Conservation (phyloP, 148 eudicot genomes). For the Hydrangea macrophylla region DNA sequence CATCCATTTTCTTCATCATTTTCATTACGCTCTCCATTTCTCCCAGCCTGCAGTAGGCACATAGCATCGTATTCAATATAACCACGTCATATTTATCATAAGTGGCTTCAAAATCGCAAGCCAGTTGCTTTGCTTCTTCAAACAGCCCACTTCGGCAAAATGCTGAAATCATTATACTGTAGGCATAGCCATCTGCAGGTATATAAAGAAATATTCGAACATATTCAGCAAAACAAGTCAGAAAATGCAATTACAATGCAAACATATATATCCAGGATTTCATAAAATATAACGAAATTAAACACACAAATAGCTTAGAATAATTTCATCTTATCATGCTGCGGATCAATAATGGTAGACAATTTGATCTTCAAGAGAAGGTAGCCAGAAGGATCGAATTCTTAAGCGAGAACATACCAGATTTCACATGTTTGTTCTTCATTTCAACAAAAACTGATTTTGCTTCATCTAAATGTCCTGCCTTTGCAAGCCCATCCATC, state of each 20-base stretch:
- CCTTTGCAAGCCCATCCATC: conserved; percentile 85
- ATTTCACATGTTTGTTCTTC: conserved; percentile 54
- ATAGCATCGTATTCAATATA: conserved; percentile 71
- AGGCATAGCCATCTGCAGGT: conserved; percentile 73
- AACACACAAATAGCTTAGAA: not conserved
- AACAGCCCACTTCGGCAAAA: conserved; percentile 60
- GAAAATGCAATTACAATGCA: not conserved
- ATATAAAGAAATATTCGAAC: not conserved
- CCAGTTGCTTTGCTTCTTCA: conserved; percentile 74
- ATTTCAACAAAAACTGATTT: conserved; percentile 63
- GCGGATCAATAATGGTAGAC: not conserved
- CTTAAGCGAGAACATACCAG: conserved; percentile 39
- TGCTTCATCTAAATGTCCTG: conserved; percentile 72
- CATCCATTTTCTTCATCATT: conserved; percentile 80
- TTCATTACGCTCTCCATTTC: conserved; percentile 91
- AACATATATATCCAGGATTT: not conserved
- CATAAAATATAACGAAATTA: conserved; percentile 1
- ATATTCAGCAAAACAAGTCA: conserved; percentile 8
- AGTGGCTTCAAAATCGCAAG: conserved; percentile 58
- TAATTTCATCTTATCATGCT: no score
- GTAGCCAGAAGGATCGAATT: not conserved
- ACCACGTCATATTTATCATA: conserved; percentile 69
- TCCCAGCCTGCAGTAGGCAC: conserved; percentile 87
- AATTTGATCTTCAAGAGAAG: not conserved
- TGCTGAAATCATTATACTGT: conserved; percentile 89